Evolutionary conservation across 345 rosid species (phyloP).

Genomic region (Lumnitzera littorea): DNA sequence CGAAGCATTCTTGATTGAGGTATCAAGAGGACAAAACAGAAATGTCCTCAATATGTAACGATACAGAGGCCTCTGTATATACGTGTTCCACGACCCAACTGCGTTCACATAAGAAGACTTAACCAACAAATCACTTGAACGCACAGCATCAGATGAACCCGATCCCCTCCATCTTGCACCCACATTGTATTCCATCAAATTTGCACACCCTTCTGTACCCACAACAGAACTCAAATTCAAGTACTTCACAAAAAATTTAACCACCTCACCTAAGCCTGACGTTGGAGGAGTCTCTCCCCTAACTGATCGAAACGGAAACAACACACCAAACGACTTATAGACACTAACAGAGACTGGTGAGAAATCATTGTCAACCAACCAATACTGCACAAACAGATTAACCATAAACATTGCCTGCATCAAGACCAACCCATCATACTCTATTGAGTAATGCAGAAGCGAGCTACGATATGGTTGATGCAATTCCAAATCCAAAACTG

Average conservation of each 20-base stretch:
- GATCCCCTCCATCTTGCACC: conserved; percentile 41
- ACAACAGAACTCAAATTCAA: conserved; percentile 56
- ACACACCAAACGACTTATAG: conserved; percentile 63
- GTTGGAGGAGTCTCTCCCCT: conserved; percentile 65
- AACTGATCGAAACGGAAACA: conserved; percentile 38
- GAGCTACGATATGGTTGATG: conserved; percentile 78
- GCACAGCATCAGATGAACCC: conserved; percentile 27
- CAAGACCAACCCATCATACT: conserved; percentile 52
- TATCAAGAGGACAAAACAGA: conserved; percentile 66
- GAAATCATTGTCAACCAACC: conserved; percentile 92
- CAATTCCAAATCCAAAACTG: conserved; percentile 39
- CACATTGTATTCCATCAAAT: conserved; percentile 19
- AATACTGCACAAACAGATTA: conserved; percentile 58
- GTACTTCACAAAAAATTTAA: conserved; percentile 77
- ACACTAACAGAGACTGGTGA: conserved; percentile 51
- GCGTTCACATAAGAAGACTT: conserved; percentile 21
- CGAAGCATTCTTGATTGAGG: conserved; percentile 74
- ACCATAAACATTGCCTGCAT: conserved; percentile 70
- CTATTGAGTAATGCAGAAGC: conserved; percentile 56
- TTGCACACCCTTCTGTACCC: conserved; percentile 27
- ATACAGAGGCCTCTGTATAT: conserved; percentile 75
- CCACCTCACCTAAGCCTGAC: conserved; percentile 64
- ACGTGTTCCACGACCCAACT: conserved; percentile 59
- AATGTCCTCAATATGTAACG: conserved; percentile 74
- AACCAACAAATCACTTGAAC: conserved; percentile 24